Conservation (phyloP, 805 yeast genomes). For the Nakazawaea peltata region DNA sequence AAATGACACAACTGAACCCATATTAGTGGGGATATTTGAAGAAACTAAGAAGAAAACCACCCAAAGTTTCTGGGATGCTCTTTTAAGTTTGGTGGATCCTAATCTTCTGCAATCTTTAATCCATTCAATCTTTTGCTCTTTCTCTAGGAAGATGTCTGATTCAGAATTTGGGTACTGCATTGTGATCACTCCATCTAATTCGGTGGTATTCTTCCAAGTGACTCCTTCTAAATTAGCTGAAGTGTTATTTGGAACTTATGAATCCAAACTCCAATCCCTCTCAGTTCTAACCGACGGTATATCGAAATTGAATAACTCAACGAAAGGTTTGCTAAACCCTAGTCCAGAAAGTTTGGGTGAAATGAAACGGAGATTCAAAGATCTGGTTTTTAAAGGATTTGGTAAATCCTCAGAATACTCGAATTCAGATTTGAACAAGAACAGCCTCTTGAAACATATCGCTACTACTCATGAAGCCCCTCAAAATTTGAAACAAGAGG, state of each 20-base stretch:
- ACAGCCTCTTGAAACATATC: too few relatives aligned
- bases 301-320: too few relatives aligned
- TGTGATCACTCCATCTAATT: constrained; percentile 24
- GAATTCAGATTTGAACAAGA: too few relatives aligned
- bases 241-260: neutral
- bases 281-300: too few relatives aligned
- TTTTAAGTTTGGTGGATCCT: constrained; percentile 33
- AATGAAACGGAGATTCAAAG: too few relatives aligned
- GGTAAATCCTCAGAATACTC: too few relatives aligned
- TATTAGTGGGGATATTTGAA: constrained; percentile 1
- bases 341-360: too few relatives aligned
- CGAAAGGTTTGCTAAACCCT: too few relatives aligned
- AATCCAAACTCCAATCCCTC: too few relatives aligned
- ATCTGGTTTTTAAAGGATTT: too few relatives aligned
- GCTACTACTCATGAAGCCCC: too few relatives aligned
- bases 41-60: neutral
- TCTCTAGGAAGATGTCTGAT: constrained; percentile 17
- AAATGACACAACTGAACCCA: too few relatives aligned
- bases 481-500: constrained; percentile 12
- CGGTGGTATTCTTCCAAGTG: constrained; percentile 22
- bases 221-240: constrained; percentile 1
- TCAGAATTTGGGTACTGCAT: constrained; percentile 30
- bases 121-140: constrained; percentile 36
- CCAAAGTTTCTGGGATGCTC: constrained; percentile 24
- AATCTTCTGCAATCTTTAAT: constrained; percentile 25